A percentile compares a stretch with the other conserved stretches of the same genome.
Conservation (phyloP, 2,329 filamentous ascomycete species). For the Colletotrichum truncatum region DNA sequence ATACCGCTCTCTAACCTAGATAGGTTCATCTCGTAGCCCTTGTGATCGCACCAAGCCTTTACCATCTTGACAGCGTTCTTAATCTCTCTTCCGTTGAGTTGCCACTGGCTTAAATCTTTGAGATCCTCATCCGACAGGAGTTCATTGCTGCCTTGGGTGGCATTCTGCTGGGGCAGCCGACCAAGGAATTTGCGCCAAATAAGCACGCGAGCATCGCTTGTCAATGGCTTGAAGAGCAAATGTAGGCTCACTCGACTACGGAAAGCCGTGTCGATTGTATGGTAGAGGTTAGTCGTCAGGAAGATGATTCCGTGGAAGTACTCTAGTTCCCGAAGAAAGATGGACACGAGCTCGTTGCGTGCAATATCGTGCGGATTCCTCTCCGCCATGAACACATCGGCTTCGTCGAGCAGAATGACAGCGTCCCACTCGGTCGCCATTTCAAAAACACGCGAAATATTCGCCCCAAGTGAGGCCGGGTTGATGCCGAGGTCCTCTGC, state of each 20-base stretch:
- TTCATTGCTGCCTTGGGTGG: neutral
- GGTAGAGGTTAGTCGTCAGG: conserved; percentile 53
- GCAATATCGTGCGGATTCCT: conserved; percentile 54
- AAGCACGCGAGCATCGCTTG: conserved; percentile 44
- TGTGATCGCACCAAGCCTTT: conserved; percentile 54
- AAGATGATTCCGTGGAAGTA: conserved; percentile 56
- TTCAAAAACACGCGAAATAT: conserved; percentile 55
- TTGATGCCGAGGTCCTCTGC: conserved; percentile 58
- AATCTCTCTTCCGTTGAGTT: conserved; percentile 56
- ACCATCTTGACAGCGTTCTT: conserved; percentile 58
- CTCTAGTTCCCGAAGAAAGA: conserved; percentile 56
- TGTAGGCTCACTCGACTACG: conserved; percentile 57
- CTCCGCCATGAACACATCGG: conserved; percentile 61
- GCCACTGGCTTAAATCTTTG: conserved; percentile 48
- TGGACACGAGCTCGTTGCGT: conserved; percentile 58
- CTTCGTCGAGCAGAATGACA: conserved; percentile 61
- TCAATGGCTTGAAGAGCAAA: conserved; percentile 53
- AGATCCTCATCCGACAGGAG: conserved; percentile 45
- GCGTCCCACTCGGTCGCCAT: conserved; percentile 60
- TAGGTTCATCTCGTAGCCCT: conserved; percentile 52
- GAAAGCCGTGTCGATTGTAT: conserved; percentile 54
- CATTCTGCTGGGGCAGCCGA: conserved; percentile 37
- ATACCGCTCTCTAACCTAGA: conserved; percentile 54
- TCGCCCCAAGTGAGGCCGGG: conserved; percentile 53
- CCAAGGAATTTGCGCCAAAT: conserved; percentile 58